A percentile compares a stretch with the other conserved stretches of the same genome.
These are phyloP conservation scores for Nicotiana tomentosiformis DNA, from an alignment of 257 asterid genomes.

Conservation along the genomic window DNA sequence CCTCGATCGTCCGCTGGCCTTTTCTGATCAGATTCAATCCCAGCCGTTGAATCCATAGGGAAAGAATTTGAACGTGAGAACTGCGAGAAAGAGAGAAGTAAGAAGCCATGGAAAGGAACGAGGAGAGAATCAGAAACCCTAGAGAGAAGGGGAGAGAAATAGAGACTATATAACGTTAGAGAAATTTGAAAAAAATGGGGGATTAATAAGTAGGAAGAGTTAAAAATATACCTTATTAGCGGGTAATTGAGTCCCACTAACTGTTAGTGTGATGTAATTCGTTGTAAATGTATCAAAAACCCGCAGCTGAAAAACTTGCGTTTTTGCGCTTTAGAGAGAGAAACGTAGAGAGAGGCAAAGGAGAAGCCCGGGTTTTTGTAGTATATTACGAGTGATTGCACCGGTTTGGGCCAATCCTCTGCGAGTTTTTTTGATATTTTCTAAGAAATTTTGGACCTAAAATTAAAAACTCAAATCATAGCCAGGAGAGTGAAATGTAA, in stretches of 20 bases:
- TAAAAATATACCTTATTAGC: slow-evolving; percentile 58
- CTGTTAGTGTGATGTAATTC: slow-evolving; percentile 1
- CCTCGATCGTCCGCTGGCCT: slow-evolving; percentile 44
- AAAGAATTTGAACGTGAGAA: slow-evolving; percentile 10
- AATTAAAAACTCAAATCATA: too few relatives aligned
- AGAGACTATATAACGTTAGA: slow-evolving; percentile 10
- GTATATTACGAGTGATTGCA: not conserved
- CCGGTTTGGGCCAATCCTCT: not conserved
- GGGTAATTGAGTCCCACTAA: slow-evolving; percentile 41
- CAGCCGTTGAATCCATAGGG: slow-evolving; percentile 30
- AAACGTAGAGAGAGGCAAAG: slow-evolving; percentile 18
- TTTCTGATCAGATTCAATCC: slow-evolving; percentile 37
- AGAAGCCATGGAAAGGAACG: slow-evolving; percentile 35
- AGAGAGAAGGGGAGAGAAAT: slow-evolving; percentile 7
- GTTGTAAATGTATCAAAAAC: slow-evolving; percentile 9
- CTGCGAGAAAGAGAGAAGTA: slow-evolving; percentile 43
- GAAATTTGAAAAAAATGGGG: not conserved
- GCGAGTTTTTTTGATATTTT: too few relatives aligned
- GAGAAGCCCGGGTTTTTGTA: slow-evolving; percentile 17
- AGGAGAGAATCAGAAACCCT: slow-evolving; percentile 36
- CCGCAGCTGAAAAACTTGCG: slow-evolving; percentile 15
- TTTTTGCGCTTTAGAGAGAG: slow-evolving; percentile 29
- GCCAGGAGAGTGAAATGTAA: too few relatives aligned
- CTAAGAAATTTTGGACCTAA: too few relatives aligned
- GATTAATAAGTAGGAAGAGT: slow-evolving; percentile 29